Evolutionary conservation across 108 stramenopile species (phyloP), one percentile per base, ranked within the genome.

Genomic region (Mediolabrus comicus): DNA sequence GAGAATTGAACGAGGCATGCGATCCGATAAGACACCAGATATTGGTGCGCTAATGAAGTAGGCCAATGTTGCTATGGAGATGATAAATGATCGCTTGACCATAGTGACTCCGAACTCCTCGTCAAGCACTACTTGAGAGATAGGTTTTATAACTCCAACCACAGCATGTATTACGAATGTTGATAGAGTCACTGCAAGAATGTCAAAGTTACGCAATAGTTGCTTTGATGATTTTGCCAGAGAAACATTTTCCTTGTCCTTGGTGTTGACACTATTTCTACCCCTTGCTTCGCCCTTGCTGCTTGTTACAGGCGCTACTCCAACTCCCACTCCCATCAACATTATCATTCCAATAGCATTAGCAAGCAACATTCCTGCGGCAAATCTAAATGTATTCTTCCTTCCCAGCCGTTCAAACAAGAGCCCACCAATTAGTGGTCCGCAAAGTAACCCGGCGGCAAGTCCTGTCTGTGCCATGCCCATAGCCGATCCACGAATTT

Each of bases 81-180:
- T 74, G 49, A 74, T 74, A 41, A 74, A 60, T 30, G 72, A 74
- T 34, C 72, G 66, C 43, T 67, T 39, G 14, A 74, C 66, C 72
- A 74, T 68, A 2, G 66, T 28, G 3, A 74, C n/a, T 30, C 72
- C 72, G 29, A 74, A 74, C 67, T 74, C 72, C 59, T 59, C 16
- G 29, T 74, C 72, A 33, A 74, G 49, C 6, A 74, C 72, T 3
- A 74, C 72, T 52, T 74, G 72, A 3, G 72, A 74, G 0, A 74
- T 9, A 11, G 72, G 72, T 53, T 74, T 74, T 65, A 74, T 74
- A 4, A 74, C 66, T 12, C 72, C 72, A 2, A 74, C 66, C 12
- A 68, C 72, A 14, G 72, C 65, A 36, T 74, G 72, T 25, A 74
- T 74, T 9, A 39, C 43, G 30, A 74, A 52, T 46, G 72, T 74